A percentile compares a stretch with the other conserved stretches of the same genome.
Evolutionary conservation across 139 green algal species (phyloP).

Genomic region (Monoraphidium neglectum): DNA sequence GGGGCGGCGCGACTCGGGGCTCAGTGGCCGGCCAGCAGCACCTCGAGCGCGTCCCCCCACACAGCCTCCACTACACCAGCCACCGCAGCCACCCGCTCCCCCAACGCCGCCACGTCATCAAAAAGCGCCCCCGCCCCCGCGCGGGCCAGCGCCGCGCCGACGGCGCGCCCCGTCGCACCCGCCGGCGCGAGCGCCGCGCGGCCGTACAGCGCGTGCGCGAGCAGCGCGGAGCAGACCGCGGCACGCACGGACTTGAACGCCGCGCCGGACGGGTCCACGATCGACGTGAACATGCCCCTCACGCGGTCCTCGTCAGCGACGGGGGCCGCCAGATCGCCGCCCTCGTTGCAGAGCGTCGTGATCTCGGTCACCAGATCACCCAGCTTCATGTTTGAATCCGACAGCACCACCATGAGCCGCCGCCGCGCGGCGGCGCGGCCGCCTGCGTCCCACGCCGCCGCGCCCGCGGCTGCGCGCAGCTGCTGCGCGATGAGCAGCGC

Average conservation of each 20-base stretch:
- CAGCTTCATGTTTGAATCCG: constrained; percentile 63
- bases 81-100: constrained; percentile 29
- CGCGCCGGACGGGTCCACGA: constrained; percentile 27
- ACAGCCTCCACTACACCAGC: constrained; percentile 28
- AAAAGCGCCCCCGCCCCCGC: constrained; percentile 50
- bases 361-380: constrained; percentile 60
- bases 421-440: constrained; percentile 32
- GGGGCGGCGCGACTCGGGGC: too few species aligned
- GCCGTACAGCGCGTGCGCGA: constrained; percentile 49
- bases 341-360: constrained; percentile 9
- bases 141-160: constrained; percentile 28
- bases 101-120: constrained; percentile 54
- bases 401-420: constrained; percentile 63
- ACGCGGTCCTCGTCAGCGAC: constrained; percentile 5
- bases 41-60: constrained; percentile 8
- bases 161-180: constrained; percentile 8
- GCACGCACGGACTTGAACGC: constrained; percentile 47
- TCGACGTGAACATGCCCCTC: constrained; percentile 20
- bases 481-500: constrained; percentile 67
- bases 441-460: constrained; percentile 20
- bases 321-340: too few species aligned
- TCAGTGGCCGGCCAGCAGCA: neutral
- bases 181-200: constrained; percentile 12
- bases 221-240: constrained; percentile 40
- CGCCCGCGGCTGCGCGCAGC: constrained; percentile 15